These are phyloP conservation scores for Yamadazyma jaroonii DNA, from an alignment of 1,139 yeast species.

Conservation along the genomic window DNA sequence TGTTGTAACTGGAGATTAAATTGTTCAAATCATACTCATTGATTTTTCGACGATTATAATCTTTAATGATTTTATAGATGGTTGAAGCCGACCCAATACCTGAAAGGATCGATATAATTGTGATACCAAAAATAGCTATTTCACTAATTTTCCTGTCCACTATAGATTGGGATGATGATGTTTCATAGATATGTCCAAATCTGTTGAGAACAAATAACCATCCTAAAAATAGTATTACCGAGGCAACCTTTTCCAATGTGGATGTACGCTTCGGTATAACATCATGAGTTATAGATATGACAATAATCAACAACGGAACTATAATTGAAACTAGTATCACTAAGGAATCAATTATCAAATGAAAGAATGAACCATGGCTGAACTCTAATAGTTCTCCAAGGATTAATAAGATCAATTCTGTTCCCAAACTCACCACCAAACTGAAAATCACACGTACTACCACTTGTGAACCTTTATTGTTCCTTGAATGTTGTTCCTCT, in stretches of 20 bases:
- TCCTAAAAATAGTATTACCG: too few relatives aligned
- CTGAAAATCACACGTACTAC: constrained; percentile 21
- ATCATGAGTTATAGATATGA: constrained; percentile 28
- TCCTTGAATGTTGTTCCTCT: not conserved
- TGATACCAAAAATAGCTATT: constrained; percentile 67
- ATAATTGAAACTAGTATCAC: constrained; percentile 30
- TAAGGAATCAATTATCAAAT: constrained; percentile 30
- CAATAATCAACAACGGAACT: constrained; percentile 34
- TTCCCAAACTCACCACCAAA: constrained; percentile 28
- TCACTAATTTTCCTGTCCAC: constrained; percentile 51
- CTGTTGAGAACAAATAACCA: constrained; percentile 38
- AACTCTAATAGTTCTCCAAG: constrained; percentile 36
- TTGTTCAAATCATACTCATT: constrained; percentile 26
- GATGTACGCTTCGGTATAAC: constrained; percentile 19
- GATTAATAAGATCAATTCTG: constrained; percentile 33
- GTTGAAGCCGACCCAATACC: constrained; percentile 79
- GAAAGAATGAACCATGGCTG: constrained; percentile 21
- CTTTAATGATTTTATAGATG: constrained; percentile 25
- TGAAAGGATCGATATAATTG: constrained; percentile 66
- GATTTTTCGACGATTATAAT: constrained; percentile 8
- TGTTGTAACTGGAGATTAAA: constrained; percentile 36
- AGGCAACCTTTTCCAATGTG: constrained; percentile 6
- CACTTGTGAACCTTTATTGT: not conserved
- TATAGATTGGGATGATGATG: constrained; percentile 17
- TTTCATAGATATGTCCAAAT: constrained; percentile 25